Base-by-base conservation (phyloP, 2,329 filamentous ascomycete species). In the Sarocladium oryzae region DNA sequence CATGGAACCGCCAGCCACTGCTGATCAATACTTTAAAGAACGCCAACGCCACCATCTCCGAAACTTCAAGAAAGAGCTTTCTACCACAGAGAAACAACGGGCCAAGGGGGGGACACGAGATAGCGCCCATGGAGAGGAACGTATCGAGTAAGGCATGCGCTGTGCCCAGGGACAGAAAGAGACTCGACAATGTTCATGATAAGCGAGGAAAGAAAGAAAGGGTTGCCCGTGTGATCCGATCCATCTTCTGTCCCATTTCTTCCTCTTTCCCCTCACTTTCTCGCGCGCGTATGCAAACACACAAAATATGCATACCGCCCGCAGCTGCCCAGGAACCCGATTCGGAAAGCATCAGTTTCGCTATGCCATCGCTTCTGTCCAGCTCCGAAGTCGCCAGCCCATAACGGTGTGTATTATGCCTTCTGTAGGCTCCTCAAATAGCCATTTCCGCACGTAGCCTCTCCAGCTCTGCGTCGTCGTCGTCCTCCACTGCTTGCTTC, bases 381-480 rank as follows among this genome's bases (percentile, higher is more conserved):
- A 26, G 5, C 20, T n/a, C 15, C 7, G 40, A 21, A 15, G 21
- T 43, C 3, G n/a, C 37, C 37, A 7, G 10, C 7, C 9, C 20
- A 5, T 40, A 4, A 21, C 11, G 5, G 11, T 26, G 24, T 18
- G 10, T n/a, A 33, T 48, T 20, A 11, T 32, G 6, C 24, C 10
- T 37, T 28, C 43, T 15, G 8, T 16, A n/a, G n/a, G n/a, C 77
- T 63, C 7, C 28, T 30, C 28, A 95, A 86, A 96, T 96, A 57
- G 91, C 91, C 92, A 97, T 97, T 71, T 96, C 92, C 32, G 89
- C 91, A 67, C 95, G 90, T 60, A 99, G 71, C 72, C 93, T 96
- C 69, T 86, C 82, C 64, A 97, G 76, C 73, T 97, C 92, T 62
- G 86, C 92, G 69, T 97, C 92, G 66, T 97, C 93, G 77, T 97